These are phyloP conservation scores for Aureobasidium mangrovei DNA, from an alignment of 2,329 filamentous ascomycete species.

Conservation along the genomic window DNA sequence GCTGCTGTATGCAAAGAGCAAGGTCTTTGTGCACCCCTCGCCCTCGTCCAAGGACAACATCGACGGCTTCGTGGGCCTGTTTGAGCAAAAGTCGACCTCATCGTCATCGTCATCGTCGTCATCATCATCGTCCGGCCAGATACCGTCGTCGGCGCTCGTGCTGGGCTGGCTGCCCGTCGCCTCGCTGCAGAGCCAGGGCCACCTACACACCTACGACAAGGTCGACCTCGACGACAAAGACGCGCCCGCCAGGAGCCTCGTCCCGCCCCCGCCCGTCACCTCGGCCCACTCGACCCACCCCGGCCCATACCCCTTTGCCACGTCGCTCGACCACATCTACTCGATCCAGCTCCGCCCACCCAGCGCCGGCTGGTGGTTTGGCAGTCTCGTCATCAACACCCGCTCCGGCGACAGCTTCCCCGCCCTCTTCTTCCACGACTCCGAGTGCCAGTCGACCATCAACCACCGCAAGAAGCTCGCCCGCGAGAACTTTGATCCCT, in stretches of 20 bases:
- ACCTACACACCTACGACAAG: slow-evolving; percentile 81
- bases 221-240: slow-evolving; percentile 80
- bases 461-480: slow-evolving; percentile 82
- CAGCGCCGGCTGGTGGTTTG: slow-evolving; percentile 97
- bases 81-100: slow-evolving; percentile 66
- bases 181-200: slow-evolving; percentile 63
- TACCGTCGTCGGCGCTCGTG: slow-evolving; percentile 62
- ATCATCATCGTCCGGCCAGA: slow-evolving; percentile 36
- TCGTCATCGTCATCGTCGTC: slow-evolving; percentile 30
- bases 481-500: slow-evolving; percentile 70
- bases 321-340: slow-evolving; percentile 84
- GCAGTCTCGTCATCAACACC: slow-evolving; percentile 88
- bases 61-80: slow-evolving; percentile 79
- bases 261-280: slow-evolving; percentile 81
- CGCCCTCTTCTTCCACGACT: slow-evolving; percentile 94
- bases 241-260: slow-evolving; percentile 76
- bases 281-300: slow-evolving; percentile 62
- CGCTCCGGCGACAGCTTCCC: slow-evolving; percentile 87
- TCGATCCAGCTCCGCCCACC: slow-evolving; percentile 84
- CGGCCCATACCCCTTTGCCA: slow-evolving; percentile 81
- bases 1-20: slow-evolving; percentile 92
- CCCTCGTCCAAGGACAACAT: slow-evolving; percentile 94
- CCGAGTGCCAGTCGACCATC: slow-evolving; percentile 91
- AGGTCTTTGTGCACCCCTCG: slow-evolving; percentile 92
- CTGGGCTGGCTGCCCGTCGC: slow-evolving; percentile 92